Evolutionary conservation across 345 rosid species (phyloP), one percentile per base, ranked within the genome.

Genomic region (Aegle marmelos): DNA sequence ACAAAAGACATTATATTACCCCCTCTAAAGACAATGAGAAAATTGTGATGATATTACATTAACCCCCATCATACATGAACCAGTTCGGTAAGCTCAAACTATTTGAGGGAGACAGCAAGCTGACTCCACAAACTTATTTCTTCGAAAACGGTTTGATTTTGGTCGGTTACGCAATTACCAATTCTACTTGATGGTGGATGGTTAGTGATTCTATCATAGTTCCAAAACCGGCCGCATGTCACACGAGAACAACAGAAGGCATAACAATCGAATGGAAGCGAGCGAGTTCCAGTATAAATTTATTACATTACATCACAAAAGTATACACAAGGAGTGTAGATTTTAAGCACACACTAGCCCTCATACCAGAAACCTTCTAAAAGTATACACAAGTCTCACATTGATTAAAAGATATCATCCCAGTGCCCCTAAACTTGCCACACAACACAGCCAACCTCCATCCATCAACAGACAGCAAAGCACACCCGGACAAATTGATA

Each of bases 291-390:
- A 25, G 28, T 68, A 80, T 72, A 73, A 56, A 60, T 65, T 72
- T 60, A 39, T 75, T 74, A 48, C 48, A 77, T 78, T 83, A 66
- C 82, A 72, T 9, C 71, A 70, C 48, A 65, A 21, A 56, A 66
- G 74, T 31, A 58, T 70, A 75, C 79, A 75, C 64, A 28, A 56
- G 60, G 37, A 72, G 60, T 62, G 48, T 64, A 21, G 70, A 53
- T 16, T 53, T 53, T 53, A 53, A 3, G 50, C 50, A 14, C 50
- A 45, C 50, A 45, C 50, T 13, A 13, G 50, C 50, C 50, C 50
- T 45, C 50, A 45, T 45, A 0, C 50, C 50, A 45, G 50, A 45
- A 45, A 45, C 50, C 50, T 45, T 45, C 50, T 13, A 45, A 45
- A 11, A 45, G 50, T 11, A 45, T 13, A 45, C 50, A 45, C 50